Base-by-base conservation (phyloP, 805 yeast genomes). In the Lipomyces chichibuensis region DNA sequence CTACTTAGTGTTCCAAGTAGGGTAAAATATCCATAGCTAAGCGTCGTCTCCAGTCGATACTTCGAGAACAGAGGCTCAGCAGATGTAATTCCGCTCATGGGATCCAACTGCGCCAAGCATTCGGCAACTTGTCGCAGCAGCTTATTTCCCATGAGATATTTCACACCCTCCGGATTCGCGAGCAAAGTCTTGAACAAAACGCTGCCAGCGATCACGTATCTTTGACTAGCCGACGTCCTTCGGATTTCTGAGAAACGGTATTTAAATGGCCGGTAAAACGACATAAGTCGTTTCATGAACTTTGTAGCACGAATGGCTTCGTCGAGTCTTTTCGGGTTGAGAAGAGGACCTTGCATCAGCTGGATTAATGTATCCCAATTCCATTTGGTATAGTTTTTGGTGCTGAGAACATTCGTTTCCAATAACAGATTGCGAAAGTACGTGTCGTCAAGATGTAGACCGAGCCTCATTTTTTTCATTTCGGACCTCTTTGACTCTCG, bases 221-320 rank as follows among this genome's bases (percentile, higher is more conserved):
- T 82, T 32, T 82, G 83, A 29, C 88, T 83, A 39, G 81, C 77
- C 64, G 83, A 84, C 1, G 87, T 80, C 64, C 81, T 81, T 66
- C 84, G 79, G 57, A 87, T 77, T 33, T 81, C 79, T 7, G 90
- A 81, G 77, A 92, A 94, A 64, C 97, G 81, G 73, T 88, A 87
- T 77, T 96, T 93, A 79, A 93, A 89, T 0, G 99, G 99, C 63
- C 98, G 82, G 75, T 87, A 94, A 75, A 94, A 95, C 1, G 97
- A 90, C 72, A 93, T 77, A 32, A 95, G 76, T 64, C 97, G 80
- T 75, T 94, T 93, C 75, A 93, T 82, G 73, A 95, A 91, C 74
- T 93, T 94, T 0, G 98, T 92, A 2, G 89, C 88, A 72, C 84
- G 87, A 46, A 87, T 82, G 1, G 89, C 80, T 65, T 94, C 98